Percentiles rank a stretch among this genome's conserved stretches.
Evolutionary conservation across 345 rosid genomes (phyloP).

Genomic region (Boechera divaricarpa): DNA sequence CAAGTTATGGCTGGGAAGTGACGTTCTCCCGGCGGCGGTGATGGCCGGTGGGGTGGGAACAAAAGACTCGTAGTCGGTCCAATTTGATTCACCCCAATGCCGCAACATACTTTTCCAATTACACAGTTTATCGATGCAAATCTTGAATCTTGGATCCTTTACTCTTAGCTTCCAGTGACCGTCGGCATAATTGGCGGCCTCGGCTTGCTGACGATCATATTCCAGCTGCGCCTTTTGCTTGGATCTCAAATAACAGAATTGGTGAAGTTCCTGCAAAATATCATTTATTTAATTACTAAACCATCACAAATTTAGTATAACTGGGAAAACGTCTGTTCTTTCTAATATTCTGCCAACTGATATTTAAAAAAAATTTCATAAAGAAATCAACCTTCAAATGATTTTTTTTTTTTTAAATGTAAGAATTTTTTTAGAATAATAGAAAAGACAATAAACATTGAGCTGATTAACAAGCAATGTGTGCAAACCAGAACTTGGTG

Average conservation of each 20-base stretch:
- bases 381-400: not conserved
- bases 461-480: not conserved
- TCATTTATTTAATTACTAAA: not conserved
- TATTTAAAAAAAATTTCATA: not conserved
- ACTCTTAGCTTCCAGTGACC: conserved; percentile 76
- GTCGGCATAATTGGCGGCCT: conserved; percentile 68
- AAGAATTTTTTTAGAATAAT: not conserved
- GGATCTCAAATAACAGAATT: conserved; percentile 75
- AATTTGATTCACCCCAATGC: conserved; percentile 97
- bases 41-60: conserved; percentile 84
- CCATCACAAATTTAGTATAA: not conserved
- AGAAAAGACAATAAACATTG: not conserved
- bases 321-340: not conserved
- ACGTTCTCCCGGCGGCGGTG: conserved; percentile 24
- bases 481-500: not conserved
- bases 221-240: conserved; percentile 95
- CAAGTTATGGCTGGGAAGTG: conserved; percentile 26
- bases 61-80: conserved; percentile 58
- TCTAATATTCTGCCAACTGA: not conserved
- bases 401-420: not conserved
- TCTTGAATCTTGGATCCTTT: conserved; percentile 62
- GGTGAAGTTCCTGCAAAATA: conserved; percentile 56
- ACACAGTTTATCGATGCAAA: conserved; percentile 82
- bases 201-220: conserved; percentile 81
- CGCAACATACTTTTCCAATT: conserved; percentile 86